Evolutionary conservation across 2,329 filamentous ascomycete genomes (phyloP).

Genomic region (Drechslera avenae): DNA sequence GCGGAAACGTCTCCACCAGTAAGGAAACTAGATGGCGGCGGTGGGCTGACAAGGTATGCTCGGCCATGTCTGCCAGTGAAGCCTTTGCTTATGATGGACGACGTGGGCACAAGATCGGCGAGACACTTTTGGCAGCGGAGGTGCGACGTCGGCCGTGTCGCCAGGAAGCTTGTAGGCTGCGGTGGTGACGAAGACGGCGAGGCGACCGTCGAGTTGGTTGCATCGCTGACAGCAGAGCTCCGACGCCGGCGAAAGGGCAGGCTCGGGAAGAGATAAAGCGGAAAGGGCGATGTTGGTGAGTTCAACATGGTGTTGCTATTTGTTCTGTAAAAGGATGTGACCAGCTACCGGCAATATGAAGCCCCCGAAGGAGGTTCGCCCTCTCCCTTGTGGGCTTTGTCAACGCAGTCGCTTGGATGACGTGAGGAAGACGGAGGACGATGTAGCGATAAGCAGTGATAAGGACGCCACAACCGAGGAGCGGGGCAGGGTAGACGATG

Average conservation of each 20-base stretch:
- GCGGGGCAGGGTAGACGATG: slow-evolving; percentile 8
- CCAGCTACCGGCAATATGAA: background rate
- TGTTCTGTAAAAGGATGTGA: background rate
- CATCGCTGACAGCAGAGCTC: slow-evolving; percentile 46
- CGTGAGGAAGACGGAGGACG: slow-evolving; percentile 19
- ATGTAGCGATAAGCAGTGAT: slow-evolving; percentile 23
- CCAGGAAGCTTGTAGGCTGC: slow-evolving; percentile 33
- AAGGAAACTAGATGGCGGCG: slow-evolving; percentile 36
- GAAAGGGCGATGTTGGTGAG: slow-evolving; percentile 49
- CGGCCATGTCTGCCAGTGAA: slow-evolving; percentile 69
- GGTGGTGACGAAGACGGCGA: slow-evolving; percentile 33
- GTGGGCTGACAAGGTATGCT: slow-evolving; percentile 65
- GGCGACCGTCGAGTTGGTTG: slow-evolving; percentile 19
- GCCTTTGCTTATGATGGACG: slow-evolving; percentile 67
- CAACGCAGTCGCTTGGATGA: slow-evolving; percentile 25
- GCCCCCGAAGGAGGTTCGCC: background rate
- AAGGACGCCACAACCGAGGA: slow-evolving; percentile 29
- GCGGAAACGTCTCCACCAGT: slow-evolving; percentile 7
- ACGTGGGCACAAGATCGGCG: slow-evolving; percentile 62
- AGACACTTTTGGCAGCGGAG: slow-evolving; percentile 65
- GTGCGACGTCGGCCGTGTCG: slow-evolving; percentile 54
- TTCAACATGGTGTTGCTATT: slow-evolving; percentile 9
- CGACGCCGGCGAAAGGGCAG: slow-evolving; percentile 50
- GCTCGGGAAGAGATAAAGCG: slow-evolving; percentile 47
- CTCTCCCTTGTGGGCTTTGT: slow-evolving; percentile 15